Evolutionary conservation across 2,329 filamentous ascomycete species (phyloP), one percentile per base, ranked within the genome.

Genomic region (Seiridium unicorne): DNA sequence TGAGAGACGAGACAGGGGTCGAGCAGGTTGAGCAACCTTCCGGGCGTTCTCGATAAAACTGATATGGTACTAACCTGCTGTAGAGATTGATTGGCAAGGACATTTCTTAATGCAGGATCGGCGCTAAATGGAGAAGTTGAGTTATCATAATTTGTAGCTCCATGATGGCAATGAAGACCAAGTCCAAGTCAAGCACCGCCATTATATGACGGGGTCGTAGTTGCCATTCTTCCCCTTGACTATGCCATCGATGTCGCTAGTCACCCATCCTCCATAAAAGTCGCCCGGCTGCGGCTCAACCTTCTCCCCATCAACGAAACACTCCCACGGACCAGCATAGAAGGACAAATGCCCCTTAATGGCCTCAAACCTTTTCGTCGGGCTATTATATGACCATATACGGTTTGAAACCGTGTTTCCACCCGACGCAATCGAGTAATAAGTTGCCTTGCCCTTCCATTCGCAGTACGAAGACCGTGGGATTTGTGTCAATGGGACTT

Each of bases 211-310:
- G 8, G 75, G 76, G 56, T 79, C 73, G 51, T 69, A 69, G 48
- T 77, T 78, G 4, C 77, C 78, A 58, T 72, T 70, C 49, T 68
- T 69, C 10, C 76, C 77, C 70, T 80, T 80, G 60, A 79, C 74
- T 51, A 80, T 77, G 36, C 84, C 82, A 64, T 82, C 81, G 62
- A 88, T 79, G 60, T 88, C 84, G 62, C 79, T 81, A 54, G 84
- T 87, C 62, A 85, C 82, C 85, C 86, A 89, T 2, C 85, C 85
- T 32, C 86, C 85, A 71, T 87, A 88, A 64, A 87, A 88, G 65
- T 88, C 84, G 6, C 84, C 84, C 13, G 82, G 83, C 73, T 87
- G 84, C 44, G 84, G 75, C 69, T 81, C 76, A 26, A 87, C 85
- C 66, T 77, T 77, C 70, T 88, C 84, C 8, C 84, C 84, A 69